Evolutionary conservation across 768 basidiomycete genomes (phyloP), one percentile per base, ranked within the genome.

Genomic region (Suillus hirtellus): DNA sequence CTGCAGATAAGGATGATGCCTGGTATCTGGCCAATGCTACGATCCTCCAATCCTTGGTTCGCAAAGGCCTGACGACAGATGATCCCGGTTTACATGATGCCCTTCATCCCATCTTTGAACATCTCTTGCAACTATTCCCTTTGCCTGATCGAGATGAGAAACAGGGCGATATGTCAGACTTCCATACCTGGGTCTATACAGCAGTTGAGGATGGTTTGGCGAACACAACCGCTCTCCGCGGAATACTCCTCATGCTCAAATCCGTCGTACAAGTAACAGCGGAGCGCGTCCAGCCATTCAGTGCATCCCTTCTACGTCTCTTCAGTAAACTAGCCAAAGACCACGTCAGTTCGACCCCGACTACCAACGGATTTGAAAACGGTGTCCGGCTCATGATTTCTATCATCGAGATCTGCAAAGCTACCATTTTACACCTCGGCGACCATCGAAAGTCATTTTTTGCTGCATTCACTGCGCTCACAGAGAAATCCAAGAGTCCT

Each of bases 241-340:
- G 95, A 19, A 87, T 89, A 5, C 81, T 99, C 27, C 82, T 95
- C 62, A 90, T 99, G 83, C 81, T 99, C 58, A 89, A 93, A 71
- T 89, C 93, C 0, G 87, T 95, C 58, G 88, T 95, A 9, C 86
- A 89, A 64, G 84, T 89, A 42, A 82, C 87, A 10, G 90, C 95
- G 1, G 91, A 95, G 70, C 85, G 92, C 43, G 86, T 96, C 44
- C 95, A 99, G 67, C 80, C 84, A 1, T 96, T 95, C 77, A 80
- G 87, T 46, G 77, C 82, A 1, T 80, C 84, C 8, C 81, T 99
- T 31, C 87, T 95, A 79, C 94, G 91, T 73, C 83, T 97, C 3
- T 83, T 97, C 63, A 88, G 86, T 68, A 93, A 90, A 72, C 81
- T 96, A 27, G 85, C 89, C 59, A 95, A 95, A 75, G 96, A 98